Evolutionary conservation across 1,139 yeast species (phyloP).

Genomic region (Candida dubliniensis): DNA sequence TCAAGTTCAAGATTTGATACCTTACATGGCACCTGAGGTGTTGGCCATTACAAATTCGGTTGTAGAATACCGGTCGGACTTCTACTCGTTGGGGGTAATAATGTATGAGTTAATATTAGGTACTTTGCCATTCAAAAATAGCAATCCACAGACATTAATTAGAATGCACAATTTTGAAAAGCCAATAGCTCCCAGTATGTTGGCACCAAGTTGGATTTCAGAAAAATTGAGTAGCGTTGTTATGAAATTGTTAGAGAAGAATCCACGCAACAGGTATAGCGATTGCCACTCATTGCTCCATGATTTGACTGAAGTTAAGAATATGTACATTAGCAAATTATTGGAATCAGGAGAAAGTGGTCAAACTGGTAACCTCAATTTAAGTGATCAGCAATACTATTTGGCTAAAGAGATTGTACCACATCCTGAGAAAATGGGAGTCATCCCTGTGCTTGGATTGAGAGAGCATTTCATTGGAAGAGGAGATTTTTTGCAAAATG

Average conservation of each 20-base stretch:
- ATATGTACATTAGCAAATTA: constrained; percentile 20
- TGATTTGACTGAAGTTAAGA: constrained; percentile 32
- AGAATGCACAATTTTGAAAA: constrained; percentile 44
- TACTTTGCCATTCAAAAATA: constrained; percentile 44
- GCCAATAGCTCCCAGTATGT: constrained; percentile 40
- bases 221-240: constrained; percentile 39
- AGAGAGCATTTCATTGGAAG: constrained; percentile 42
- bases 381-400: constrained; percentile 10
- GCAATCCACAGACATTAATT: constrained; percentile 41
- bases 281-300: constrained; percentile 37
- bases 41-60: constrained; percentile 41
- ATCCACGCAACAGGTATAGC: constrained; percentile 42
- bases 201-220: constrained; percentile 38
- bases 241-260: constrained; percentile 46
- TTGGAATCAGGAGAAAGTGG: constrained; percentile 10
- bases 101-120: constrained; percentile 51
- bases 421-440: constrained; percentile 13
- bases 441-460: constrained; percentile 22
- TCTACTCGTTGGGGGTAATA: constrained; percentile 52
- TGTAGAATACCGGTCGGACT: constrained; percentile 52
- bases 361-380: constrained; percentile 12
- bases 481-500: constrained; percentile 26
- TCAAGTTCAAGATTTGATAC: constrained; percentile 39
- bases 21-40: constrained; percentile 55
- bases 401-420: constrained; percentile 8